These are phyloP conservation scores for Elsinoe necatrix DNA, from an alignment of 2,329 filamentous ascomycete species.

Conservation along the genomic window DNA sequence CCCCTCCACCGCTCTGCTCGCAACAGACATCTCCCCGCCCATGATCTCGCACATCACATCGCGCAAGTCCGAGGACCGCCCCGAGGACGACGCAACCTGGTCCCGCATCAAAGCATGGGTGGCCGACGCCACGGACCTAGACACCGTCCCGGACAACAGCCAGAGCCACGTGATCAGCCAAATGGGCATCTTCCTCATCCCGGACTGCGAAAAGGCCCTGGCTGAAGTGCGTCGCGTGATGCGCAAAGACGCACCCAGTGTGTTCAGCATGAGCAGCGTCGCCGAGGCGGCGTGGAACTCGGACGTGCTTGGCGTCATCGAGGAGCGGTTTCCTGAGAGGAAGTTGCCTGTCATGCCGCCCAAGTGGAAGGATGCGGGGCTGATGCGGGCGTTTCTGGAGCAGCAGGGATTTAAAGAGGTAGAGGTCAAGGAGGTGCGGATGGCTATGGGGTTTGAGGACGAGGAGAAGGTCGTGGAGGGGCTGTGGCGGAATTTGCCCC, in stretches of 20 bases:
- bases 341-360: not conserved
- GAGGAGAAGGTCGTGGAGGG: not conserved
- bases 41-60: slow-evolving; percentile 8
- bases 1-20: not conserved
- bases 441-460: slow-evolving; percentile 5
- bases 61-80: not conserved
- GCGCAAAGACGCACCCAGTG: not conserved
- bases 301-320: not conserved
- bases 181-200: slow-evolving; percentile 14
- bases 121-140: slow-evolving; percentile 2
- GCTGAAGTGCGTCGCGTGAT: not conserved
- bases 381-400: slow-evolving; percentile 1
- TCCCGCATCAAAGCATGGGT: not conserved
- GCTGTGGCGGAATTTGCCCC: slow-evolving; percentile 9
- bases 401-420: slow-evolving; percentile 1
- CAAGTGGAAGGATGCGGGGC: not conserved
- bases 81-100: not conserved
- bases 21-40: slow-evolving; percentile 8
- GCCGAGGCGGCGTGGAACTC: not conserved
- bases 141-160: not conserved
- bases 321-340: not conserved
- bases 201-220: not conserved
- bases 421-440: not conserved
- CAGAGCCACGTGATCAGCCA: slow-evolving; percentile 11
- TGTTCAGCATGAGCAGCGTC: slow-evolving; percentile 6